phyloP scores from a whole-genome alignment of 306 rosid genomes.

The Lithocarpus polystachyus region DNA sequence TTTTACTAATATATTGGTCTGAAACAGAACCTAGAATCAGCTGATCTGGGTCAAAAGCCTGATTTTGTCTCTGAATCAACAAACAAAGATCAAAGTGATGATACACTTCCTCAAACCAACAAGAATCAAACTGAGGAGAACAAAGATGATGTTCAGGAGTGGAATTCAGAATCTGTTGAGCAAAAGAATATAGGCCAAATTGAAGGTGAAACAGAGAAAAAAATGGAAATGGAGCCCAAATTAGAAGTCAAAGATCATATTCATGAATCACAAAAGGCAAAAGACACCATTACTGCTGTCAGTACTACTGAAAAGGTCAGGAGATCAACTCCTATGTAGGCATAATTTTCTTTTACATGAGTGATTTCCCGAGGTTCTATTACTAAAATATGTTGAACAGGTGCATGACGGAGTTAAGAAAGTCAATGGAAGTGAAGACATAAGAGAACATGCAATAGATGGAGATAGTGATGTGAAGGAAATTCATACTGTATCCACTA shows the following conservation, averaged over 20 bases:
- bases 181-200: background rate
- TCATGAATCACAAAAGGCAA: background rate
- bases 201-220: background rate
- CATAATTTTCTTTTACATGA: background rate
- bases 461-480: constrained; percentile 7
- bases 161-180: background rate
- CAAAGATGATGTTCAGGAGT: constrained; percentile 1
- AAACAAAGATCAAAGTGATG: constrained; percentile 7
- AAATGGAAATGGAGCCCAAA: background rate
- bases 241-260: background rate
- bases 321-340: background rate
- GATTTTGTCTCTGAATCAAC: background rate
- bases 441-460: background rate
- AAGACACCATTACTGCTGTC: background rate
- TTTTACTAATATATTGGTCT: background rate
- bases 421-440: constrained; percentile 4
- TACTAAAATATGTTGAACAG: constrained; percentile 11
- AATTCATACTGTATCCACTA: background rate
- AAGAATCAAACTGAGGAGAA: constrained; percentile 5
- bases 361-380: background rate
- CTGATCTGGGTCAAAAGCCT: background rate
- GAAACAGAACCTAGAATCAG: constrained; percentile 16
- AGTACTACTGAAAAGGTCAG: constrained; percentile 12
- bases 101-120: constrained; percentile 13
- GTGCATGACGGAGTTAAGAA: constrained; percentile 6